A percentile compares a stretch with the other conserved stretches of the same genome.
phyloP scores from a whole-genome alignment of 2,329 filamentous ascomycete species.

The Colletotrichum sansevieriae region DNA sequence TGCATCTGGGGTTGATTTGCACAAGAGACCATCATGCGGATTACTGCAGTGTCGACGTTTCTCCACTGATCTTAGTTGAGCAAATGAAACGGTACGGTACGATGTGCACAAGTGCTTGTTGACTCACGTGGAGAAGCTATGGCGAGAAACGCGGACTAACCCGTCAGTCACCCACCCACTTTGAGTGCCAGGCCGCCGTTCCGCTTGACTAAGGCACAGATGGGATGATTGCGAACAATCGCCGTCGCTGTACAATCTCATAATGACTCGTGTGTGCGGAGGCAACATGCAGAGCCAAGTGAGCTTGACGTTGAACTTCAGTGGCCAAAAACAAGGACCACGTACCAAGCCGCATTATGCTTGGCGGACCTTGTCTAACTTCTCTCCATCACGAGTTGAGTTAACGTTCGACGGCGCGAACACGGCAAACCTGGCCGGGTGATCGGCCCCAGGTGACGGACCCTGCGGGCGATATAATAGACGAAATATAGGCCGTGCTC shows the following conservation, averaged over 20 bases:
- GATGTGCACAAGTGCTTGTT: no score
- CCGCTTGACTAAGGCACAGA: not conserved
- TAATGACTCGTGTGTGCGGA: not conserved
- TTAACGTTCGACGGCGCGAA: not conserved
- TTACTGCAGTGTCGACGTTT: no score
- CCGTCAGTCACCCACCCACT: no score
- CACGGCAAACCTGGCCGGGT: constrained; percentile 15
- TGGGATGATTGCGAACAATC: not conserved
- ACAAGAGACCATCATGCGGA: no score
- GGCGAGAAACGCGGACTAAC: no score
- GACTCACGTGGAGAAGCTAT: no score
- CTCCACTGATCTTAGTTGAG: no score
- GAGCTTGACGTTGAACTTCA: not conserved
- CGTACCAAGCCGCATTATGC: not conserved
- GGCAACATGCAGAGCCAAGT: not conserved
- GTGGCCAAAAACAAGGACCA: not conserved
- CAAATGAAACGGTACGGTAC: no score
- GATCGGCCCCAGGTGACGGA: not conserved
- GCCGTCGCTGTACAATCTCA: not conserved
- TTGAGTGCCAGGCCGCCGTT: no score
- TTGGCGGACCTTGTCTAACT: constrained; percentile 9
- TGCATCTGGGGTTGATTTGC: no score
- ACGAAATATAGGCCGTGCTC: constrained; percentile 30
- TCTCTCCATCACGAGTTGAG: not conserved
- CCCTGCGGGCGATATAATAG: constrained; percentile 19